phyloP scores from a whole-genome alignment of 768 basidiomycete genomes.

The Collybia nuda region DNA sequence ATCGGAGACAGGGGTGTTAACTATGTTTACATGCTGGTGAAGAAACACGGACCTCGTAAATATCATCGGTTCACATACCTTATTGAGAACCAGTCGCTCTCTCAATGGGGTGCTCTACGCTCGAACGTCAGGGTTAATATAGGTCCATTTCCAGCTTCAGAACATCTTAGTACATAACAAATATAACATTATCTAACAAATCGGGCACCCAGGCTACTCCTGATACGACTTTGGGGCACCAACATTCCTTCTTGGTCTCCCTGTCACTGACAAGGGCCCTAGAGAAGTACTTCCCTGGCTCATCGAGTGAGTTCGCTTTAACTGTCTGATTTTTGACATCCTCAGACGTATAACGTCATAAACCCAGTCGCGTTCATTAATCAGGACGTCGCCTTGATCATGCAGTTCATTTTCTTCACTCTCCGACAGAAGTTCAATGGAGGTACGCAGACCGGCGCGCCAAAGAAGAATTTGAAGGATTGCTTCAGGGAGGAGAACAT shows the following conservation, averaged over 20 bases:
- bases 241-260: slow-evolving; percentile 24
- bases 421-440: slow-evolving; percentile 43
- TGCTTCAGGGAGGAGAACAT: slow-evolving; percentile 71
- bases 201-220: slow-evolving; percentile 15
- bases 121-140: too few relatives aligned
- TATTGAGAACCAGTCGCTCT: too few relatives aligned
- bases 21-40: too few relatives aligned
- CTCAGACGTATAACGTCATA: slow-evolving; percentile 55
- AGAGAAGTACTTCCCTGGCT: neutral
- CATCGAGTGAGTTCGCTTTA: slow-evolving; percentile 16
- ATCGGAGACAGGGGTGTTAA: too few relatives aligned
- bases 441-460: slow-evolving; percentile 60
- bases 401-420: slow-evolving; percentile 60
- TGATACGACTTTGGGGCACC: slow-evolving; percentile 21
- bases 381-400: slow-evolving; percentile 42
- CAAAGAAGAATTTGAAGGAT: slow-evolving; percentile 74
- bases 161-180: neutral
- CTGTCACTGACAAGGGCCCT: slow-evolving; percentile 2
- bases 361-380: slow-evolving; percentile 68
- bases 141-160: too few relatives aligned
- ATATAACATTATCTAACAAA: neutral
- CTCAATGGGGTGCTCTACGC: too few relatives aligned
- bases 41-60: too few relatives aligned
- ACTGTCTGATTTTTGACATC: slow-evolving; percentile 24
- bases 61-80: too few relatives aligned